phyloP scores from a whole-genome alignment of 305 asterid species.

The Ilex paraguariensis region DNA sequence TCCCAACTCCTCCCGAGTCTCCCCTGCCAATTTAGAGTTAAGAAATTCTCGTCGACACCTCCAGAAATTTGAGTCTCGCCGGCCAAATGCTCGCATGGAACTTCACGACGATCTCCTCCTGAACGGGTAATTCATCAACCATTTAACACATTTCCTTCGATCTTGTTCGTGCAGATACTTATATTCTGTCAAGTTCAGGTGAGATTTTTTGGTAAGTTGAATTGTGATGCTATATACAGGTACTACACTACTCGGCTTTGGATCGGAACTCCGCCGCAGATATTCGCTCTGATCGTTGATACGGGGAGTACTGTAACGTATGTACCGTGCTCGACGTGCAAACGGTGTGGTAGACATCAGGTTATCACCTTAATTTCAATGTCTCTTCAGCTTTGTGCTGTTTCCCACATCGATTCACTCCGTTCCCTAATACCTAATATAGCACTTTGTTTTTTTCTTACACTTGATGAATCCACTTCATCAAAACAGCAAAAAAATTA shows the following conservation, averaged over 20 bases:
- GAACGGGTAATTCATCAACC: slow-evolving; percentile 20
- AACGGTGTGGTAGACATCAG: slow-evolving; percentile 94
- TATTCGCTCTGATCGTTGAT: slow-evolving; percentile 87
- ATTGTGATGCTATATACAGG: slow-evolving; percentile 36
- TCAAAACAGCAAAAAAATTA: too few relatives aligned
- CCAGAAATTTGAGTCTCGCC: slow-evolving; percentile 14
- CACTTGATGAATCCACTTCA: too few relatives aligned
- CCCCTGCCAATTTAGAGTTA: background rate
- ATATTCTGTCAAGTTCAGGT: background rate
- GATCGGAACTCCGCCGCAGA: slow-evolving; percentile 98
- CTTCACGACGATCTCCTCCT: slow-evolving; percentile 43
- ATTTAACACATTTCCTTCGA: too few relatives aligned
- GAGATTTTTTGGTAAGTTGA: too few relatives aligned
- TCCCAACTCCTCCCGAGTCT: slow-evolving; percentile 12
- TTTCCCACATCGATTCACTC: too few relatives aligned
- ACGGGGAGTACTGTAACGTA: slow-evolving; percentile 95
- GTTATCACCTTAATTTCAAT: slow-evolving; percentile 6
- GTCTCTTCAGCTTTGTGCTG: too few relatives aligned
- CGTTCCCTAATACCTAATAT: too few relatives aligned
- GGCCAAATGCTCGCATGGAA: slow-evolving; percentile 28
- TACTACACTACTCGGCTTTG: slow-evolving; percentile 82
- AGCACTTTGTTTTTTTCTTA: too few relatives aligned
- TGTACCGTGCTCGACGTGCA: slow-evolving; percentile 91
- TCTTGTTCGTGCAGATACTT: too few relatives aligned
- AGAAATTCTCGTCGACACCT: slow-evolving; percentile 27